These are phyloP conservation scores for Hypoxylon sp. DNA, from an alignment of 2,329 filamentous ascomycete genomes.

Conservation along the genomic window DNA sequence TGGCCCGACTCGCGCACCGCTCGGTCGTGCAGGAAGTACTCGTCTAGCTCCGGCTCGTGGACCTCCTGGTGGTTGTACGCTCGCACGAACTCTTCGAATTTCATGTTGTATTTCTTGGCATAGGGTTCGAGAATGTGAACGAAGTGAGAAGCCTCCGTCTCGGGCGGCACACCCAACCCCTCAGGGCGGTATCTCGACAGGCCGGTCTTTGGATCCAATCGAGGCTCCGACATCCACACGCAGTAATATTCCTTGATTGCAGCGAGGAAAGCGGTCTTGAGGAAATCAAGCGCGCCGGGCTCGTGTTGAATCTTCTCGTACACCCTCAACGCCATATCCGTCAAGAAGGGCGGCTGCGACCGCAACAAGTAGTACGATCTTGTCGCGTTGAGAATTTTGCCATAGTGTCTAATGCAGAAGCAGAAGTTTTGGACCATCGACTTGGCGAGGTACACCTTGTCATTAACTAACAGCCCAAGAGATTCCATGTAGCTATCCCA, in stretches of 20 bases:
- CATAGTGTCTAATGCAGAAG: slow-evolving; percentile 98
- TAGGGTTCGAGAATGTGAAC: slow-evolving; percentile 85
- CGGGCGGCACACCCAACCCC: slow-evolving; percentile 87
- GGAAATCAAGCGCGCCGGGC: slow-evolving; percentile 82
- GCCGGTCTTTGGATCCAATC: slow-evolving; percentile 81
- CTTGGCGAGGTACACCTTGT: slow-evolving; percentile 88
- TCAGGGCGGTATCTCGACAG: slow-evolving; percentile 87
- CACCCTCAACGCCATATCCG: slow-evolving; percentile 94
- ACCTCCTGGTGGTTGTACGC: slow-evolving; percentile 87
- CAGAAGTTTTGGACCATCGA: slow-evolving; percentile 96
- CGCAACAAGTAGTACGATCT: slow-evolving; percentile 94
- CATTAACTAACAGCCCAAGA: slow-evolving; percentile 86
- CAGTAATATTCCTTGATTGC: slow-evolving; percentile 97
- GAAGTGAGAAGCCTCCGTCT: slow-evolving; percentile 91
- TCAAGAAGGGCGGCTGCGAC: slow-evolving; percentile 96
- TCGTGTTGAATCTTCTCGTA: slow-evolving; percentile 95
- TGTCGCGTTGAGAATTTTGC: slow-evolving; percentile 97
- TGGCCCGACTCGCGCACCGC: slow-evolving; percentile 97
- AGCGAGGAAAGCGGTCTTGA: slow-evolving; percentile 82
- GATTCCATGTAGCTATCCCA: slow-evolving; percentile 99
- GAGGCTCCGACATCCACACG: slow-evolving; percentile 85
- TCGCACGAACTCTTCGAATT: slow-evolving; percentile 84
- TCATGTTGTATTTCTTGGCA: slow-evolving; percentile 84
- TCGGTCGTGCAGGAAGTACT: slow-evolving; percentile 96
- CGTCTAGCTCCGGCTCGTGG: slow-evolving; percentile 87